phyloP scores from a whole-genome alignment of 2,329 filamentous ascomycete genomes.

The Fusarium redolens region DNA sequence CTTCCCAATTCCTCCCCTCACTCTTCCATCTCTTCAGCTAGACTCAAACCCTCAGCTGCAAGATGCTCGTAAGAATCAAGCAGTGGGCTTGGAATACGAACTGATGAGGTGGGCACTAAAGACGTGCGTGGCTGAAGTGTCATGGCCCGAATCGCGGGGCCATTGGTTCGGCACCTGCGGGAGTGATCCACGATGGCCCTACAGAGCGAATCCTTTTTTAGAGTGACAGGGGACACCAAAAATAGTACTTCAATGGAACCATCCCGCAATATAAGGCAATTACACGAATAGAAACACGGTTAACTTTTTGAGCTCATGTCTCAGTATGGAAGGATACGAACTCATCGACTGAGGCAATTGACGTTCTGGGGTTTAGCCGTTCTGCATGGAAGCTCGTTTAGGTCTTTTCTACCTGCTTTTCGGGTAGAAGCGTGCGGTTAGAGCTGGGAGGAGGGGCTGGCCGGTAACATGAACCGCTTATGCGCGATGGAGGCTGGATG shows the following conservation, averaged over 20 bases:
- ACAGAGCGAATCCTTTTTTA: constrained; percentile 16
- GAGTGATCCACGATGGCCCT: constrained; percentile 31
- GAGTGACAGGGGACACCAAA: constrained; percentile 19
- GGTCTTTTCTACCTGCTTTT: not conserved
- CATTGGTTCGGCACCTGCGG: constrained; percentile 33
- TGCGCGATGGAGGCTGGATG: constrained; percentile 17
- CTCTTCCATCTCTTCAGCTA: not conserved
- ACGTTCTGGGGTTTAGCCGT: constrained; percentile 30
- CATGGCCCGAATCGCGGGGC: constrained; percentile 24
- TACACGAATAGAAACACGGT: constrained; percentile 35
- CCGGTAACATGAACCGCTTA: constrained; percentile 7
- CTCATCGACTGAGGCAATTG: constrained; percentile 6
- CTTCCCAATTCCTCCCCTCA: not conserved
- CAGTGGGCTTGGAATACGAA: constrained; percentile 43
- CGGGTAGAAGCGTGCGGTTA: not conserved
- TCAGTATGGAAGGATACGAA: constrained; percentile 32
- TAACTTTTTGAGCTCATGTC: constrained; percentile 6
- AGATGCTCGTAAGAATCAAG: constrained; percentile 29
- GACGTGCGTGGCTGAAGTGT: constrained; percentile 36
- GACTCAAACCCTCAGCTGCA: constrained; percentile 14
- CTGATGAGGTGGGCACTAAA: constrained; percentile 42
- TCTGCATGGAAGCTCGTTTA: constrained; percentile 28
- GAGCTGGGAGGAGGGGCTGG: constrained; percentile 21
- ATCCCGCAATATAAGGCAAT: not conserved
- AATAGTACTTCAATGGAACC: constrained; percentile 21